Evolutionary conservation across 169 alveolate genomes (phyloP), one percentile per base, ranked within the genome.

Genomic region (Ichthyophthirius multifiliis): DNA sequence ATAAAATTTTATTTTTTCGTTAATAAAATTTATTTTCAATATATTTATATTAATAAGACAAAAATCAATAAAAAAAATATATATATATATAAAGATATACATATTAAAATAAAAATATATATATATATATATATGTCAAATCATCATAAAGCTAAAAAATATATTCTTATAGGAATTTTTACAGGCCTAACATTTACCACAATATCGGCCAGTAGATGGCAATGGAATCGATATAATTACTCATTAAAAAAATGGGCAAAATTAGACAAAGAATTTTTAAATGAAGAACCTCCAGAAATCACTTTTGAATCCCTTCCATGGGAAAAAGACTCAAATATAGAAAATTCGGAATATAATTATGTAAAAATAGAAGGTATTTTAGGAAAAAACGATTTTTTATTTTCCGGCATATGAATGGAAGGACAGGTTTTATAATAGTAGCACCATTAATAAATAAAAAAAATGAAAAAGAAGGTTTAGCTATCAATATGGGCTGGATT

Each of bases 331-430:
- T 35, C 43, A 2, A 46, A 45, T 18, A 55, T 37, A 23, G 67
- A 67, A 76, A 45, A 63, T 37, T 67, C 62, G 43, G 65, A 65
- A 35, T 48, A 16, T 44, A 39, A 35, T 34, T 37, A 44, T n/a
- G 32, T 55, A 16, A 78, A 41, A 55, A 23, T 78, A 9, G 34
- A 35, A 32, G 78, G 65, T 3, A 23, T 31, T 55, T 78, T 31
- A 75, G 65, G 18, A 67, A 67, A 41, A 43, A 76, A 16, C 35
- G 67, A 15, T 67, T 43, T 41, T 55, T 63, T 39, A 63, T 78
- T 16, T 47, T 35, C 27, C 63, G 84, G 27, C 73, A 64, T 78
- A 35, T 64, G n/a, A 78, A 78, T 65, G 84, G 84, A n/a, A 78
- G 84, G 44, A 71, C 77, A 23, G 84, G 84, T 3, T 44, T 63